Evolutionary conservation across 371 early-diverging fungal species (phyloP), one percentile per base, ranked within the genome.

Genomic region (Actinomucor elegans): DNA sequence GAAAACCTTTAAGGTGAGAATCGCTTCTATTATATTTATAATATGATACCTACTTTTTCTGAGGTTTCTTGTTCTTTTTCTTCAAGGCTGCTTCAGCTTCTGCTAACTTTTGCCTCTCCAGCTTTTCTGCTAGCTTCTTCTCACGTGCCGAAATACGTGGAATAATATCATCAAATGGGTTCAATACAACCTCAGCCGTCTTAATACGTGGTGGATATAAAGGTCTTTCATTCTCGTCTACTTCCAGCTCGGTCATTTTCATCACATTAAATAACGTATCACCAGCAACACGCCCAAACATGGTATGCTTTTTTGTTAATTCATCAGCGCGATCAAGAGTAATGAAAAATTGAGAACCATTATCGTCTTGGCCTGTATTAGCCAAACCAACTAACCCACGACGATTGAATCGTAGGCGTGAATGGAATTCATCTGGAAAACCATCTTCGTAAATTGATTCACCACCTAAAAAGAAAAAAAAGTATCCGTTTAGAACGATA

Each of bases 241-340:
- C 61, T 51, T 94, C 96, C 38, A 88, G 62, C 18, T 90, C 89
- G 12, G 87, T 91, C 55, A 97, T 90, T 60, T 91, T 89, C 40
- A 96, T 69, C 9, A 94, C 86, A 47, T 94, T 96, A 67, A 85
- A 97, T 17, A 97, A 59, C 1, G 97, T 94, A 55, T 93, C 90
- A 32, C 96, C 98, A 21, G 86, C 96, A 11, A 97, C 94, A 55
- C 91, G 87, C 41, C 95, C 98, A 81, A 97, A 96, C 26, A 96
- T 74, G 0, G 98, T 96, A 64, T 95, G 89, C 54, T 88, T 90
- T 37, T 81, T 79, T 18, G 92, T 89, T 9, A 97, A 67, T 62
- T 94, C 96, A 41, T 86, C 86, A 2, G 96, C 83, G 5, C 86
- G 73, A 57, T 89, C 94, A 18, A 97, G 79, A 0, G 98, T 97